Conservation (phyloP, 2,329 filamentous ascomycete genomes). For the Botrytis galanthina region DNA sequence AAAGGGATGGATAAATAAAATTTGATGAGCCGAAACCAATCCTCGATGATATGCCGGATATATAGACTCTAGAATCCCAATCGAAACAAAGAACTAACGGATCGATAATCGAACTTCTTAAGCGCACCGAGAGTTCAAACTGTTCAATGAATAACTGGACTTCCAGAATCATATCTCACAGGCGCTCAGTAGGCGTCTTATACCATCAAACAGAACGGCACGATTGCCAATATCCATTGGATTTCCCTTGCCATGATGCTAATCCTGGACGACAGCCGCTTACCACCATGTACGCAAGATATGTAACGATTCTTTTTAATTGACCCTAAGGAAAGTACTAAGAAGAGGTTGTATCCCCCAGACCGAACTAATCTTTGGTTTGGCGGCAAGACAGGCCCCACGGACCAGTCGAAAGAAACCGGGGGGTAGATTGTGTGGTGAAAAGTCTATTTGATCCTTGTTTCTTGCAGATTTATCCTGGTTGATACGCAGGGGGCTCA, state of each 20-base stretch:
- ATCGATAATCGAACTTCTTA: conserved; percentile 5
- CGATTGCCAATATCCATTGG: conserved; percentile 9
- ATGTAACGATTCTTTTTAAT: neutral
- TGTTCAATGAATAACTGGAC: conserved; percentile 11
- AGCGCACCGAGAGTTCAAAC: conserved; percentile 14
- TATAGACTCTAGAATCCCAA: conserved; percentile 12
- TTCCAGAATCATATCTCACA: conserved; percentile 12
- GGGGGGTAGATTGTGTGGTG: neutral
- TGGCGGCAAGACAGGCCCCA: conserved; percentile 17
- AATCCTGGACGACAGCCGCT: conserved; percentile 22
- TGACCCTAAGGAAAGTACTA: neutral
- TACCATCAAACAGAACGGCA: conserved; percentile 8
- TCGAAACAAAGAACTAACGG: conserved; percentile 13
- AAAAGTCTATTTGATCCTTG: neutral
- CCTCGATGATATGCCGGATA: neutral
- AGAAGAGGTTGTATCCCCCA: conserved; percentile 8
- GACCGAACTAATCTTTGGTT: conserved; percentile 9
- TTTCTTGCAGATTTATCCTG: neutral
- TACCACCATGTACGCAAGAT: conserved; percentile 4
- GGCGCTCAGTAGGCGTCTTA: conserved; percentile 17
- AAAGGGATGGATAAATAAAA: conserved; percentile 1
- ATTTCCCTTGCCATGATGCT: conserved; percentile 12
- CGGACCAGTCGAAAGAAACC: conserved; percentile 9
- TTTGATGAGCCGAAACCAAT: neutral
- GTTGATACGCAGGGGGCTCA: conserved; percentile 3